Base-by-base conservation (phyloP, 495 filamentous ascomycete genomes). In the Podospora anserina region DNA sequence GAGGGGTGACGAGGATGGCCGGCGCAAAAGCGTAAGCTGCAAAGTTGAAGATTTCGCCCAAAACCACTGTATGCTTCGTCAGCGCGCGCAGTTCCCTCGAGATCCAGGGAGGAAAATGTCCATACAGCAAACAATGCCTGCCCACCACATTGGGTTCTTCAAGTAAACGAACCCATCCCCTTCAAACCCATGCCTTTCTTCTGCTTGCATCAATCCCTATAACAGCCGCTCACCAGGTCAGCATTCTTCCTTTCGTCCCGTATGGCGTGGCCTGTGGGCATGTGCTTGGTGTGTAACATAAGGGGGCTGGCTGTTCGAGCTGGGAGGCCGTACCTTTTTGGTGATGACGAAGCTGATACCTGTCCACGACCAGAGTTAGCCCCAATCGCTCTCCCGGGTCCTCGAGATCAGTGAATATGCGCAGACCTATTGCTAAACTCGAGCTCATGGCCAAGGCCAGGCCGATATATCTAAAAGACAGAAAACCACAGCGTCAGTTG, bases 11-110 rank as follows among this genome's bases (percentile, higher is more conserved):
- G 65, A 99, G 84, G 77, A 99, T 99, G 4, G 95, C 95, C 53
- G 95, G 95, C 69, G 95, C 95, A 80, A 97, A 99, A 1, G 95
- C 95, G 78, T 99, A 99, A 66, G 95, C 95, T 28, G 93, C 93
- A 77, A 99, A 99, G 77, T 99, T 99, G 77, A 91, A 93, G 61
- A 95, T 84, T 80, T 99, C 95, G 69, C 95, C 95, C 53, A 90
- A 82, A 82, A 96, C 91, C 84, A 88, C 82, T 91, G 72, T 28
- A 57, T 23, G 15, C 2, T 27, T 44, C 30, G 65, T 70, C 62
- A 78, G 68, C 67, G 69, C 74, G 61, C 74, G 61, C 39, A 19
- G 62, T 68, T 34, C 54, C 11, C 54, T 64, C 68, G 63, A 32
- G 55, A 19, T 58, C 27, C 44, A 54, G 30, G n/a, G 7, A 32